Percentiles rank a stretch among this genome's conserved stretches.
phyloP scores from a whole-genome alignment of 768 basidiomycete genomes.

The Phylloporus sp. region DNA sequence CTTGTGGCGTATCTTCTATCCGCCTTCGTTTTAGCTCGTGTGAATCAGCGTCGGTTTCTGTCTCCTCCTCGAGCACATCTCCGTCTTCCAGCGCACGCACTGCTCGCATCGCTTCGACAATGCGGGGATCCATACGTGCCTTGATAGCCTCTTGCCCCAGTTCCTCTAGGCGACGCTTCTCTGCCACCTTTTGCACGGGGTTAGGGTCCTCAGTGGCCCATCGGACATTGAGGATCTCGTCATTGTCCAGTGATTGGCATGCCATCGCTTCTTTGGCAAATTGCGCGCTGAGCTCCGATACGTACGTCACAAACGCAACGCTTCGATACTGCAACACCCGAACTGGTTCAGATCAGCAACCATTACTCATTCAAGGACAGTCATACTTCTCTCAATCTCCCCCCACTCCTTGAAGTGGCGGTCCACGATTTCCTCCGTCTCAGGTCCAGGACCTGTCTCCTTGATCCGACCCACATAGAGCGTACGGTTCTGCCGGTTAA shows the following conservation, averaged over 20 bases:
- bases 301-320: conserved; percentile 96
- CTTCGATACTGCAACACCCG: conserved; percentile 91
- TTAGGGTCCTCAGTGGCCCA: conserved; percentile 99
- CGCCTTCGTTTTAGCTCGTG: conserved; percentile 36
- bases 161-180: conserved; percentile 79
- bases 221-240: conserved; percentile 96
- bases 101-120: conserved; percentile 84
- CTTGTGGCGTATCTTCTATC: conserved; percentile 26
- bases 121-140: conserved; percentile 77
- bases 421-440: conserved; percentile 87
- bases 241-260: conserved; percentile 94
- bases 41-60: conserved; percentile 34
- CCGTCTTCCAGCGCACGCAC: conserved; percentile 90
- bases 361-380: background rate
- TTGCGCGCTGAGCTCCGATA: conserved; percentile 78
- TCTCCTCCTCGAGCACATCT: conserved; percentile 33
- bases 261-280: conserved; percentile 99
- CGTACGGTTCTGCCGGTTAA: conserved; percentile 90
- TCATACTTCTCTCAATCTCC: conserved; percentile 84
- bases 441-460: conserved; percentile 81
- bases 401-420: conserved; percentile 98
- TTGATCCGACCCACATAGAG: conserved; percentile 93
- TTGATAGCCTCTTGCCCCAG: conserved; percentile 85
- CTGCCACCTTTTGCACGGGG: conserved; percentile 81
- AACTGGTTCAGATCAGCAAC: conserved; percentile 42